Evolutionary conservation across 768 basidiomycete genomes (phyloP), one percentile per base, ranked within the genome.

Genomic region (Hydnomerulius pinastri): DNA sequence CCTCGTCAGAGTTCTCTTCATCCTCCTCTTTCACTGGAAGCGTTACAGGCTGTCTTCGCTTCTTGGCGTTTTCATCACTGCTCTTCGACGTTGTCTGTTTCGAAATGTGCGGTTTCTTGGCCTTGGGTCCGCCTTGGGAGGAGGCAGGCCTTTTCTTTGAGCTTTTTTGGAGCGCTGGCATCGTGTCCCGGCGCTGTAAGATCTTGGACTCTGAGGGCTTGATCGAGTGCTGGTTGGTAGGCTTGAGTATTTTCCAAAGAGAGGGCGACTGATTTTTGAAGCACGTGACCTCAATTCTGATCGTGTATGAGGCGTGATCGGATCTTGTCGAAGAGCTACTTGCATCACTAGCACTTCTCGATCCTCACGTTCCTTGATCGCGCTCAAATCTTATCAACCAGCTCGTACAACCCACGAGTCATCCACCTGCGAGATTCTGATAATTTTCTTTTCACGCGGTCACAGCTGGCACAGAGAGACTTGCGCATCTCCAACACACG

Each of bases 31-130:
- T 44, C 35, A 64, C 46, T 2, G 68, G 62, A 25, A 55, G 68
- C 32, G 85, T 86, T 2, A 88, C 77, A 12, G 85, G 85, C 33
- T 70, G 72, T 58, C 79, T 81, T n/a, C 87, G 78, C 66, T 80
- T 83, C 66, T 78, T 79, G 50, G 73, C 68, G 45, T 67, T 60
- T 57, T 75, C 72, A 43, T 63, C 51, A 24, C 36, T 24, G 4
- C 37, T 43, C 51, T 57, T 60, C 33, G 57, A 53, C 40, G 50
- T 53, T 6, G 44, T 29, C 29, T 66, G 50, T 38, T 72, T 71
- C 32, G 77, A 77, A 5, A 76, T 51, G 53, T 78, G 79, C 1
- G 65, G 62, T 64, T 82, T 86, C 71, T 88, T 87, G 20, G 69
- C 11, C 47, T 72, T 74, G 4, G 77, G 75, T 8, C 79, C 79